phyloP scores from a whole-genome alignment of 257 asterid genomes.

The Thymus mandschuricus region DNA sequence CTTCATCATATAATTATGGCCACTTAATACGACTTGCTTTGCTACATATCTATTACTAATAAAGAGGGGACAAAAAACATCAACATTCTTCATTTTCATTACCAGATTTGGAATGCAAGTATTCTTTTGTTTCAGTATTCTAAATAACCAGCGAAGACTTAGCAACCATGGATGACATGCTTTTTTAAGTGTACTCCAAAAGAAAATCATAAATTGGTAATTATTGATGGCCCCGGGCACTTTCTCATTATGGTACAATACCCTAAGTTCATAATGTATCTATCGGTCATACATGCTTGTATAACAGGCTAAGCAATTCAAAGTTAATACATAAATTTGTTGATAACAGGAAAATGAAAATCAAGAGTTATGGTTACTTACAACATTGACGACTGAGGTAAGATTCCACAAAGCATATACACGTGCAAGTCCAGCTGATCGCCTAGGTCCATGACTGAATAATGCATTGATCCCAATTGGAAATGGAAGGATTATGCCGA shows the following conservation, averaged over 20 bases:
- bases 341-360: neutral
- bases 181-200: neutral
- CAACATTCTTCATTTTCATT: neutral
- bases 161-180: neutral
- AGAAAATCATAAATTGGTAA: neutral
- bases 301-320: neutral
- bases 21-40: neutral
- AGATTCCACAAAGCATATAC: constrained; percentile 86
- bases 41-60: neutral
- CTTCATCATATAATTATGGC: constrained; percentile 2
- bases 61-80: neutral
- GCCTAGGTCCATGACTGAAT: constrained; percentile 83
- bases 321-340: constrained; percentile 8
- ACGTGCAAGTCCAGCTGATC: constrained; percentile 86
- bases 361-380: constrained; percentile 45
- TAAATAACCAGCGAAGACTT: neutral
- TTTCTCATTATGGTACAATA: constrained; percentile 6
- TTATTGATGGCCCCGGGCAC: neutral
- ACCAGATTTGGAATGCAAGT: neutral
- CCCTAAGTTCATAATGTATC: constrained; percentile 10
- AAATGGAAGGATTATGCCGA: constrained; percentile 82
- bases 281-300: neutral
- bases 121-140: neutral
- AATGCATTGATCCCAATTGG: constrained; percentile 90
- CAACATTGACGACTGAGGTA: constrained; percentile 74